These are phyloP conservation scores for Komagataea norvegica DNA, from an alignment of 1,139 yeast species.

Conservation along the genomic window DNA sequence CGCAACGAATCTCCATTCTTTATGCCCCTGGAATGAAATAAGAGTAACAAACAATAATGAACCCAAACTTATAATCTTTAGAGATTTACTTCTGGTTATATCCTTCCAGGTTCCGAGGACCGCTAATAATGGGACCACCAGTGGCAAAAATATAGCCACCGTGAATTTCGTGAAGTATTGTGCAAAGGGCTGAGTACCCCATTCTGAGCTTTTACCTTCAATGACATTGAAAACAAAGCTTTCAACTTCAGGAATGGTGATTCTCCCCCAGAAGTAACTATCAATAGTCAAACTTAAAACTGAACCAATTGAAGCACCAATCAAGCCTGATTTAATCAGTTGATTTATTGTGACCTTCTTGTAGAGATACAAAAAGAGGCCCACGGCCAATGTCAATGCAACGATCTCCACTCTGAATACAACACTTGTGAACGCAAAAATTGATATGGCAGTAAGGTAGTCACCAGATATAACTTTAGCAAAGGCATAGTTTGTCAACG, in stretches of 20 bases:
- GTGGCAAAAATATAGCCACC: constrained; percentile 54
- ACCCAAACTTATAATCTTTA: constrained; percentile 41
- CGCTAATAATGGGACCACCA: constrained; percentile 48
- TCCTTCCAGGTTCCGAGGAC: constrained; percentile 32
- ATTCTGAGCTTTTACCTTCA: constrained; percentile 62
- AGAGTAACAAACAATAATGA: constrained; percentile 49
- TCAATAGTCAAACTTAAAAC: constrained; percentile 52
- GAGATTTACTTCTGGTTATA: constrained; percentile 29
- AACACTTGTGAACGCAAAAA: constrained; percentile 60
- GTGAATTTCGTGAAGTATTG: constrained; percentile 63
- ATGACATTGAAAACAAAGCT: constrained; percentile 72
- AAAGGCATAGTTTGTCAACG: constrained; percentile 58
- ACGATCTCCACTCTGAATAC: constrained; percentile 74
- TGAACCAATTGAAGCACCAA: constrained; percentile 56
- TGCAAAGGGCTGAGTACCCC: constrained; percentile 80
- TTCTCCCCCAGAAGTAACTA: constrained; percentile 66
- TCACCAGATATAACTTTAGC: constrained; percentile 49
- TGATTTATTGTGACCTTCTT: constrained; percentile 41
- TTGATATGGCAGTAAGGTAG: constrained; percentile 44
- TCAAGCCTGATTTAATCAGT: constrained; percentile 37
- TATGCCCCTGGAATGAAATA: constrained; percentile 84
- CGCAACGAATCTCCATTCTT: constrained; percentile 88
- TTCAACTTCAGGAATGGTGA: constrained; percentile 63
- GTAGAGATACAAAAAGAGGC: constrained; percentile 36
- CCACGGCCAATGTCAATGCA: constrained; percentile 50